Conservation (phyloP, 2,329 filamentous ascomycete species). For the Cercospora zeae-maydis region DNA sequence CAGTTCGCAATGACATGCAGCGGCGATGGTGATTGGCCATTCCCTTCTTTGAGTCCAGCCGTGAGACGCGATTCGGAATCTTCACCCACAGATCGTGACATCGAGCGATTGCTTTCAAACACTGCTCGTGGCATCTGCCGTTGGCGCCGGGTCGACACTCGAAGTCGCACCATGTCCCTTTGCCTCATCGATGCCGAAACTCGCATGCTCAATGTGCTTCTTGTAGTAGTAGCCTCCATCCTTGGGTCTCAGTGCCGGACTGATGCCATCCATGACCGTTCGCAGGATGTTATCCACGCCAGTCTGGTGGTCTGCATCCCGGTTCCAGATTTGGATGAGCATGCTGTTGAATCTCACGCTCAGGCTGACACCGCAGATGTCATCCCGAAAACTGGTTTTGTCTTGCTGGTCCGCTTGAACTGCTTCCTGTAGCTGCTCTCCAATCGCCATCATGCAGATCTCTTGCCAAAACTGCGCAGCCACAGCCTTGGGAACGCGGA, state of each 20-base stretch:
- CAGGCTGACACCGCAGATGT: conserved; percentile 80
- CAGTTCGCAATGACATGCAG: background rate
- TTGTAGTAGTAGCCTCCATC: conserved; percentile 66
- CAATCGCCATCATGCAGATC: conserved; percentile 76
- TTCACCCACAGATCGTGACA: background rate
- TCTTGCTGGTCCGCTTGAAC: conserved; percentile 51
- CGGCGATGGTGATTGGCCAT: background rate
- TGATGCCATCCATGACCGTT: conserved; percentile 70
- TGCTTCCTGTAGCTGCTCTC: conserved; percentile 72
- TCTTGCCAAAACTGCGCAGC: conserved; percentile 74
- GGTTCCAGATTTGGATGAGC: conserved; percentile 90
- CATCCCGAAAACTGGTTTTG: conserved; percentile 63
- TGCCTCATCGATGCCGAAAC: conserved; percentile 44
- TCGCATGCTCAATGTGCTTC: conserved; percentile 81
- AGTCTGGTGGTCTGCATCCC: conserved; percentile 73
- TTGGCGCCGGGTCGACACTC: background rate
- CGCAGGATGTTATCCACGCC: conserved; percentile 72
- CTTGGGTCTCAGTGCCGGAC: conserved; percentile 68
- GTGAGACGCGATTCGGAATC: background rate
- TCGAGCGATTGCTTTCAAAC: background rate
- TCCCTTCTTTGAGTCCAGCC: background rate
- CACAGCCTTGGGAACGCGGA: conserved; percentile 75
- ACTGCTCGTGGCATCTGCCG: background rate
- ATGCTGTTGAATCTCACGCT: conserved; percentile 86
- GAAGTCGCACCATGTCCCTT: background rate